Base-by-base conservation (phyloP, 2,329 filamentous ascomycete genomes). In the Stenocarpella maydis region DNA sequence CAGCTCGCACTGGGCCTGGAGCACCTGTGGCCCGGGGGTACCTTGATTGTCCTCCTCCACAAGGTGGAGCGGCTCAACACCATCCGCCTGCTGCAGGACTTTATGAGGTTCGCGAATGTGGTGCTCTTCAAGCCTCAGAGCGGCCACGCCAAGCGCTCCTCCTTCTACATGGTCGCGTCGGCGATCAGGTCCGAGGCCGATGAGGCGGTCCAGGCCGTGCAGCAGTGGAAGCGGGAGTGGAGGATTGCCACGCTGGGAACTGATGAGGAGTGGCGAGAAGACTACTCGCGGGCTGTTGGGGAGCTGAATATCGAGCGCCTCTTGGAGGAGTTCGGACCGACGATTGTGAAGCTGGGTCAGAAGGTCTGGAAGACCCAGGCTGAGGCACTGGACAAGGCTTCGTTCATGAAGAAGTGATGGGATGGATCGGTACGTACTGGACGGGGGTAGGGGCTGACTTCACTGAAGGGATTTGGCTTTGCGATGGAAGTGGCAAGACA, bases 151-250 rank as follows among this genome's bases (percentile, higher is more conserved):
- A 83, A 76, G 24, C 76, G 81, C 4, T 84, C 82, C 0, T 87
- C 85, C 0, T 89, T 88, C 71, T 88, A 89, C 73, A 77, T 88
- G 73, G 70, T 88, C 12, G 85, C 85, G 2, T 80, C 74, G 1
- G 72, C 81, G 3, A 76, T 88, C 0, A 76, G 80, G 50, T 76
- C 77, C 6, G 49, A 75, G 4, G 69, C 71, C 21, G 52, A 72
- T 0, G 75, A 78, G 37, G 84, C 83, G 0, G 2, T 74, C 0
- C 39, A 68, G 10, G 81, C 83, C 0, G 71, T 87, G 2, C 50
- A 72, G 3, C 54, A 19, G 5, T 87, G 82, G 82, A 83, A 82
- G 72, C 65, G 21, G 67, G 47, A 47, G 8, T 87, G 81, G 82
- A 77, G 70, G 39, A 45, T 70, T 0, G 77, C 80, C 3, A 86